Evolutionary conservation across 495 filamentous ascomycete species (phyloP).

Genomic region (Hypomontagnella submonticulosa): DNA sequence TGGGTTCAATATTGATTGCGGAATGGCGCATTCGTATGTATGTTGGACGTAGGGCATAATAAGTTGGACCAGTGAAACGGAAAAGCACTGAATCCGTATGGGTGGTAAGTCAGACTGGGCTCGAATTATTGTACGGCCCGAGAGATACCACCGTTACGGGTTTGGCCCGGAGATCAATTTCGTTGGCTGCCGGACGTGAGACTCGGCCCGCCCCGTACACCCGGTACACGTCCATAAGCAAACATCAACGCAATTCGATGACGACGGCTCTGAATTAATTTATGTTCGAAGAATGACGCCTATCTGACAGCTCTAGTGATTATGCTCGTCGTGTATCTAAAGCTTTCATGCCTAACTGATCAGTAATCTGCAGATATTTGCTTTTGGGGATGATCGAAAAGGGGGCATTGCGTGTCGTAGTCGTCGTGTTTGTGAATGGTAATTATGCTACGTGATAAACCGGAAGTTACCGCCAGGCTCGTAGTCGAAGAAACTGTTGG

Average conservation of each 20-base stretch:
- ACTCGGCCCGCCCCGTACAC: conserved; percentile 13
- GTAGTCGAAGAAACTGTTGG: conserved; percentile 1
- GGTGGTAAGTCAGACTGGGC: conserved; percentile 2
- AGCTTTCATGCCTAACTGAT: background rate
- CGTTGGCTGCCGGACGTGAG: conserved; percentile 2
- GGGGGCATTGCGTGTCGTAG: background rate
- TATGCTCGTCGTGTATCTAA: no score
- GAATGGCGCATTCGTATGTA: conserved; percentile 5
- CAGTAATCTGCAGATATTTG: background rate
- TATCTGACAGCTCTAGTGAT: background rate
- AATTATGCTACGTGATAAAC: conserved; percentile 12
- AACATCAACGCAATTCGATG: background rate
- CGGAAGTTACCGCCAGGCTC: background rate
- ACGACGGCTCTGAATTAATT: background rate
- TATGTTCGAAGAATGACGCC: background rate
- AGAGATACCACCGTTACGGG: background rate
- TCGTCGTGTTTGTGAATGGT: background rate
- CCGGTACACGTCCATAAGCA: background rate
- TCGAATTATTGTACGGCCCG: conserved; percentile 18
- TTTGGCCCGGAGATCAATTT: background rate
- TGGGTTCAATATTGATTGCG: background rate
- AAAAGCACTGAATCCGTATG: no score
- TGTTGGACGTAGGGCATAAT: background rate
- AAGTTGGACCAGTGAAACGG: background rate
- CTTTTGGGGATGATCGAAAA: background rate